Percentiles rank a stretch among this genome's conserved stretches.
phyloP scores from a whole-genome alignment of 106 monocot genomes.

The Dendrobium catenatum region DNA sequence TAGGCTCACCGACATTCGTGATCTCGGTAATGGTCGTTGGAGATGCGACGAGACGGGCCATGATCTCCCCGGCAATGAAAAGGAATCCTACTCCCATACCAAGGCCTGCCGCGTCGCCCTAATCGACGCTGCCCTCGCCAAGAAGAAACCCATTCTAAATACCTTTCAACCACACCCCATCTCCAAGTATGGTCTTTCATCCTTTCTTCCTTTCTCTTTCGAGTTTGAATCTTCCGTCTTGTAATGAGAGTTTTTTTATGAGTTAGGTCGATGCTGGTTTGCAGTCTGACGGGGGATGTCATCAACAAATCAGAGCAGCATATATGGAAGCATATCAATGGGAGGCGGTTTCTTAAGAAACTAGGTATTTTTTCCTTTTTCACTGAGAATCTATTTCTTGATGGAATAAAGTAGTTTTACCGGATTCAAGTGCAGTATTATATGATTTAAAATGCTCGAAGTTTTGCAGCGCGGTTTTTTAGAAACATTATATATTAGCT shows the following conservation, averaged over 20 bases:
- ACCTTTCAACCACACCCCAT: slow-evolving; percentile 55
- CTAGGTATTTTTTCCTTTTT: slow-evolving; percentile 39
- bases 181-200: slow-evolving; percentile 29
- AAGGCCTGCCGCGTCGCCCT: slow-evolving; percentile 71
- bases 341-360: slow-evolving; percentile 75
- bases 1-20: slow-evolving; percentile 64
- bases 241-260: neutral
- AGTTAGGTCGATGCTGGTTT: slow-evolving; percentile 68
- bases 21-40: slow-evolving; percentile 52
- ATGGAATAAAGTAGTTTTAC: neutral
- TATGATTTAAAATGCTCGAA: no score
- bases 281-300: slow-evolving; percentile 71
- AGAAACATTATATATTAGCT: no score
- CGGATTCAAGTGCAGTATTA: neutral
- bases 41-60: slow-evolving; percentile 86
- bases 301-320: slow-evolving; percentile 90
- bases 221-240: neutral
- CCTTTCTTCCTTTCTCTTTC: neutral
- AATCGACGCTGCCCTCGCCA: slow-evolving; percentile 55
- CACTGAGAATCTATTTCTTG: neutral
- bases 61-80: slow-evolving; percentile 59
- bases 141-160: slow-evolving; percentile 66
- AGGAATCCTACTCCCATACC: slow-evolving; percentile 49
- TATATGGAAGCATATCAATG: slow-evolving; percentile 93
- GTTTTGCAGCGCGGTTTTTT: no score